Conservation (phyloP, 441 rosid species). For the Populus tomentosa region DNA sequence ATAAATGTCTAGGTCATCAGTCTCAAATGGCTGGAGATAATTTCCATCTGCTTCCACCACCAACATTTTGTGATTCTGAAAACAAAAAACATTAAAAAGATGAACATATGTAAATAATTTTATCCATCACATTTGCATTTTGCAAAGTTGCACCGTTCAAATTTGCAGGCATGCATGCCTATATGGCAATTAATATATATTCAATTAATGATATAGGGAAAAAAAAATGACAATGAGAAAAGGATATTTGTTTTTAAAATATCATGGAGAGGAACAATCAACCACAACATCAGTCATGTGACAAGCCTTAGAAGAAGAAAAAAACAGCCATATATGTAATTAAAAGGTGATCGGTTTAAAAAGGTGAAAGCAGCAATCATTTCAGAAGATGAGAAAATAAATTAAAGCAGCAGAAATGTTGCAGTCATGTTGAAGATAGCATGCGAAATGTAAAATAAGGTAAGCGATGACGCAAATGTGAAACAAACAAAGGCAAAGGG, state of each 20-base stretch:
- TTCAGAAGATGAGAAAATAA: too few species aligned
- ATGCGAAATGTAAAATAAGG: not conserved
- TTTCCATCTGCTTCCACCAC: constrained; percentile 90
- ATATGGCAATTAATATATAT: too few species aligned
- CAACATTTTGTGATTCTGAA: constrained; percentile 58
- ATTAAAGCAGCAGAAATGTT: too few species aligned
- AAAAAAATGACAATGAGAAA: too few species aligned
- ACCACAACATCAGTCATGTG: too few species aligned
- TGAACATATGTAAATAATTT: not conserved
- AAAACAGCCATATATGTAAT: too few species aligned
- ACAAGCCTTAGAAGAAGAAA: too few species aligned
- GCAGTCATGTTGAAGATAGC: not conserved
- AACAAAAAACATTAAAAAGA: not conserved
- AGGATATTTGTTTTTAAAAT: too few species aligned
- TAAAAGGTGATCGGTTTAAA: too few species aligned
- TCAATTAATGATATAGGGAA: too few species aligned
- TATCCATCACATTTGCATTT: not conserved
- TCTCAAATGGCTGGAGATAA: constrained; percentile 54
- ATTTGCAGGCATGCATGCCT: not conserved
- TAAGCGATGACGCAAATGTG: not conserved
- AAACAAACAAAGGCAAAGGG: not conserved
- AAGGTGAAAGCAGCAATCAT: too few species aligned
- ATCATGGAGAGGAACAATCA: too few species aligned
- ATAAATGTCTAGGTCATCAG: constrained; percentile 52
- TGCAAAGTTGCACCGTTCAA: not conserved